phyloP scores from a whole-genome alignment of 1,284 basidiomycete genomes.

The Ceratobasidium sp. region DNA sequence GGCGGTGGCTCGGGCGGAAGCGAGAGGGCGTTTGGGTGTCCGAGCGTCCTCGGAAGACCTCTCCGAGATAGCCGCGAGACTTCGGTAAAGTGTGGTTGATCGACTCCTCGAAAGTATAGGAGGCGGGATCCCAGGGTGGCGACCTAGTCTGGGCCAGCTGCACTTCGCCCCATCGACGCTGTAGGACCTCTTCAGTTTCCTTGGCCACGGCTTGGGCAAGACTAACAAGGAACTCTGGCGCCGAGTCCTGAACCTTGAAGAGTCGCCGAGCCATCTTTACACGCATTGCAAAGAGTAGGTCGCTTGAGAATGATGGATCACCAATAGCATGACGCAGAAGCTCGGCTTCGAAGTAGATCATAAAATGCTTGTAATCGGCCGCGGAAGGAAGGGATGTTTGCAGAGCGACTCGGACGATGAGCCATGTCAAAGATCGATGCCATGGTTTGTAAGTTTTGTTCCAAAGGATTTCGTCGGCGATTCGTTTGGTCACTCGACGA shows the following conservation, averaged over 20 bases:
- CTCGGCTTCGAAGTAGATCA: constrained; percentile 59
- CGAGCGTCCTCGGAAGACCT: neutral
- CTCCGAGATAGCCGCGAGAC: constrained; percentile 53
- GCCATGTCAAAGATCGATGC: constrained; percentile 64
- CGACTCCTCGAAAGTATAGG: constrained; percentile 54
- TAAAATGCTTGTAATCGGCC: constrained; percentile 64
- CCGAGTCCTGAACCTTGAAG: constrained; percentile 57
- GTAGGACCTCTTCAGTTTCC: constrained; percentile 50
- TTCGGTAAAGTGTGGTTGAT: constrained; percentile 54
- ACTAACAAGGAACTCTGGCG: constrained; percentile 50
- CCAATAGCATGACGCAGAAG: constrained; percentile 51
- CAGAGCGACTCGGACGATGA: constrained; percentile 63
- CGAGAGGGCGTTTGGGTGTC: neutral
- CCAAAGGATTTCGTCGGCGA: constrained; percentile 64
- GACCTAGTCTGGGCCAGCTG: neutral
- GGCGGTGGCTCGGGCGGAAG: neutral
- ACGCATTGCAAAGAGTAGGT: constrained; percentile 57
- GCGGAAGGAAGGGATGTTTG: constrained; percentile 59
- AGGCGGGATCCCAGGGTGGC: neutral
- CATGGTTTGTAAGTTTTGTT: constrained; percentile 59
- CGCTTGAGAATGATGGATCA: constrained; percentile 51
- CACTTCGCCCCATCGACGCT: constrained; percentile 55
- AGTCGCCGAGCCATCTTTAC: constrained; percentile 59
- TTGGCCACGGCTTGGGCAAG: constrained; percentile 49
- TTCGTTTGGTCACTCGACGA: constrained; percentile 57